Conservation (phyloP, 176 grass and related monocot species). For the Rhynchospora breviuscula region DNA sequence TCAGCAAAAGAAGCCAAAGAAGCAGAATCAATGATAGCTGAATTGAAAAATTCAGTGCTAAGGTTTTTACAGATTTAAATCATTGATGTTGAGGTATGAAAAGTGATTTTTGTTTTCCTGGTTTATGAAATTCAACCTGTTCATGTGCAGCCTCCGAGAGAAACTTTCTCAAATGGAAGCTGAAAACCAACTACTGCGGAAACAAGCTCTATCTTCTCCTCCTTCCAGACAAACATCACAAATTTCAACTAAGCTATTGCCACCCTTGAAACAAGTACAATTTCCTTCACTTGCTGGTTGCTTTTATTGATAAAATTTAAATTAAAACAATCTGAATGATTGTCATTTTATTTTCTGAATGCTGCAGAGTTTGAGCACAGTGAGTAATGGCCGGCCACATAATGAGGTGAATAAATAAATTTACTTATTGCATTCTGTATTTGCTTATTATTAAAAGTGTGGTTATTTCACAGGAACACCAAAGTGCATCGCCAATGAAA, state of each 20-base stretch:
- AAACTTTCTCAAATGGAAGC: constrained; percentile 87
- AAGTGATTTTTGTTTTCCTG: neutral
- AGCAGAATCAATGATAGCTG: constrained; percentile 59
- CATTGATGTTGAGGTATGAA: neutral
- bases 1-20: constrained; percentile 61
- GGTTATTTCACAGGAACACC: constrained; percentile 53
- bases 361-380: constrained; percentile 48
- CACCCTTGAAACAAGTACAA: constrained; percentile 64
- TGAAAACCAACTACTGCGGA: constrained; percentile 81
- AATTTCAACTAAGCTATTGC: constrained; percentile 37
- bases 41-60: constrained; percentile 74
- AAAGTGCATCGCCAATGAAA: constrained; percentile 45
- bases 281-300: constrained; percentile 2
- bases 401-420: constrained; percentile 43
- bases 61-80: constrained; percentile 43
- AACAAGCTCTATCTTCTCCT: constrained; percentile 53
- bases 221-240: constrained; percentile 41
- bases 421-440: constrained; percentile 25
- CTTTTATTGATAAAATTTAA: neutral
- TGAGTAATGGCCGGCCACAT: constrained; percentile 39
- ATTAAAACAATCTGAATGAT: neutral
- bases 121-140: constrained; percentile 7
- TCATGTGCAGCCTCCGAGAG: constrained; percentile 60
- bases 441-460: constrained; percentile 33
- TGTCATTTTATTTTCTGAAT: constrained; percentile 24